Evolutionary conservation across 73 alveolate species (phyloP).

Genomic region (Effrenium voratum): DNA sequence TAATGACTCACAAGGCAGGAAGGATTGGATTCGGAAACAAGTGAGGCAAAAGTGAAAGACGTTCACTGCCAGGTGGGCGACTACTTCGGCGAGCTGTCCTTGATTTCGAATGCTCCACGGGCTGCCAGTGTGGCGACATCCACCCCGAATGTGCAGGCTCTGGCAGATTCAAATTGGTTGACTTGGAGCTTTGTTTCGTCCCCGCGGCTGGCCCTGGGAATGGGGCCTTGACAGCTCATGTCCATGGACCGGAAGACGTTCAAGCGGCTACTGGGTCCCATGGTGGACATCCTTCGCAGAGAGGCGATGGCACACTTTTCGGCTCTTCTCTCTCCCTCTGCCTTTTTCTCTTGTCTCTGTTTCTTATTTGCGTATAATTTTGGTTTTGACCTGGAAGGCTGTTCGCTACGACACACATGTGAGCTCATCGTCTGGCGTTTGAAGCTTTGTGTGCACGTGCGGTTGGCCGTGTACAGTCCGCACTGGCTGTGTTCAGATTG

Average conservation of each 20-base stretch:
- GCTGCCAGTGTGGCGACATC: slow-evolving; percentile 94
- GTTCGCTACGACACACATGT: slow-evolving; percentile 28
- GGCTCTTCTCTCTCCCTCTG: no score
- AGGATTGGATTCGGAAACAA: neutral
- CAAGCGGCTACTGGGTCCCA: slow-evolving; percentile 54
- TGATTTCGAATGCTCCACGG: slow-evolving; percentile 95
- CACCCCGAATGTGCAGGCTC: slow-evolving; percentile 33
- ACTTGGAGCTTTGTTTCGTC: neutral
- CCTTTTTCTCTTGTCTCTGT: neutral
- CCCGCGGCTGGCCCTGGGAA: neutral
- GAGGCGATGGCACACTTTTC: no score
- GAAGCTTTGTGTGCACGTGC: neutral
- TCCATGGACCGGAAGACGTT: slow-evolving; percentile 74
- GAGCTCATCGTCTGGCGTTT: slow-evolving; percentile 8
- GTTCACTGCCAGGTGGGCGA: slow-evolving; percentile 41
- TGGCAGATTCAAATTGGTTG: neutral
- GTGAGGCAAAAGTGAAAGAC: neutral
- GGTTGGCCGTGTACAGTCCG: no score
- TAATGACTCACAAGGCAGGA: slow-evolving; percentile 59
- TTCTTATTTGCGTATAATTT: neutral
- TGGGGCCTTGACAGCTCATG: slow-evolving; percentile 30
- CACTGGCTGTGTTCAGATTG: no score
- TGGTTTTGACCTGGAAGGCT: neutral
- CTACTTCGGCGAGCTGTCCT: slow-evolving; percentile 95
- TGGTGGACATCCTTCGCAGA: slow-evolving; percentile 59